phyloP scores from a whole-genome alignment of 345 rosid species.

The Boechera divaricarpa region DNA sequence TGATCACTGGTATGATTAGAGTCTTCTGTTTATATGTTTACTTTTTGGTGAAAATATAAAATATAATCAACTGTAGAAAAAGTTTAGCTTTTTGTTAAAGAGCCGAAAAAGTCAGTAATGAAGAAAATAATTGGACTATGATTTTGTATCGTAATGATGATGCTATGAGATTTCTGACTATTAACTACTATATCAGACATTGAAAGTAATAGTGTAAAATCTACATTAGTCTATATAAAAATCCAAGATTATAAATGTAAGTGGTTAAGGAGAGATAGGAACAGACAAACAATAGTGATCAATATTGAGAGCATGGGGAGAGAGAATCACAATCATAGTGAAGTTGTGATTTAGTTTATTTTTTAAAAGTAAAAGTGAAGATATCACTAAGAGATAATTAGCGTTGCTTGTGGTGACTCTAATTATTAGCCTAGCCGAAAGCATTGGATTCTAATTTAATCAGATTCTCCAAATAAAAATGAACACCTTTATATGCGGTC shows the following conservation, averaged over 20 bases:
- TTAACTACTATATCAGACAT: neutral
- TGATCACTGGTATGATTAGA: conserved; percentile 37
- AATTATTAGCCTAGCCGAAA: conserved; percentile 47
- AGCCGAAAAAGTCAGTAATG: conserved; percentile 18
- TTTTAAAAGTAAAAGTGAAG: conserved; percentile 33
- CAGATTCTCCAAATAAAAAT: neutral
- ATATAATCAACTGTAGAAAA: neutral
- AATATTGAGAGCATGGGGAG: neutral
- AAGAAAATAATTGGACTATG: conserved; percentile 24
- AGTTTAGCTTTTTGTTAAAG: conserved; percentile 18
- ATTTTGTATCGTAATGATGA: conserved; percentile 20
- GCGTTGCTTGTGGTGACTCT: conserved; percentile 36
- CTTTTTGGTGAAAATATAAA: conserved; percentile 8
- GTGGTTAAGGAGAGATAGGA: neutral
- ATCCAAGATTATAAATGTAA: conserved; percentile 18
- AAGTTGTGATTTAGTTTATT: conserved; percentile 5
- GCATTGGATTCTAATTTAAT: conserved; percentile 44
- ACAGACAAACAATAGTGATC: neutral
- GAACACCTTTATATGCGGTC: conserved; percentile 23
- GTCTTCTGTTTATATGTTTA: conserved; percentile 29
- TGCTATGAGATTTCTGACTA: conserved; percentile 4
- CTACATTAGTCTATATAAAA: neutral
- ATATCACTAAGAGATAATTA: conserved; percentile 28
- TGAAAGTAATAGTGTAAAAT: neutral
- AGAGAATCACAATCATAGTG: conserved; percentile 3